Percentiles rank a stretch among this genome's conserved stretches.
phyloP scores from a whole-genome alignment of 83 land plant genomes.

The Isoetes engelmannii region DNA sequence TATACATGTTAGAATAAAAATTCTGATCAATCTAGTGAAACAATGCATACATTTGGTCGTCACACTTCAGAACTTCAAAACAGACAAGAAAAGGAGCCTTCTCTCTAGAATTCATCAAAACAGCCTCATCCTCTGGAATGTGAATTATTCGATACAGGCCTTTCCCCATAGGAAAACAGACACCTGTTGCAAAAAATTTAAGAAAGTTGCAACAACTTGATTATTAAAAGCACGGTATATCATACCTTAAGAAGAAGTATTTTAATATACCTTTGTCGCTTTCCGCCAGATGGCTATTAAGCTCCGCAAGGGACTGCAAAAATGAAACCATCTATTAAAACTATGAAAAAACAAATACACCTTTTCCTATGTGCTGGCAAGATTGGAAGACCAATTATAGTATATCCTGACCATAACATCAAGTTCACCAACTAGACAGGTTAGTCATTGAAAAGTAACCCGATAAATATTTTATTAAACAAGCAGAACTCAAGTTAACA shows the following conservation, averaged over 20 bases:
- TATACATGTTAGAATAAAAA: background rate
- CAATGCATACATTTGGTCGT: constrained; percentile 52
- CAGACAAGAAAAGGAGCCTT: constrained; percentile 98
- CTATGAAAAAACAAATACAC: too few relatives aligned
- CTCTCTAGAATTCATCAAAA: constrained; percentile 93
- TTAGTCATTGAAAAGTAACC: too few relatives aligned
- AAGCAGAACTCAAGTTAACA: too few relatives aligned
- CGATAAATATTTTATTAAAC: too few relatives aligned
- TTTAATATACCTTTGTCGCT: constrained; percentile 67
- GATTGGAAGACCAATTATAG: too few relatives aligned
- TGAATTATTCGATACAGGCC: constrained; percentile 91
- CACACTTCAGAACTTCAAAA: constrained; percentile 86
- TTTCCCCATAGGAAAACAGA: constrained; percentile 97
- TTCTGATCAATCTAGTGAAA: background rate
- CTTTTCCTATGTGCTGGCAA: too few relatives aligned
- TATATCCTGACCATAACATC: too few relatives aligned
- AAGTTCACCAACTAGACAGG: too few relatives aligned
- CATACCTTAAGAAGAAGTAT: constrained; percentile 3
- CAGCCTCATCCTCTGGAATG: constrained; percentile 94
- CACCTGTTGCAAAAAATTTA: constrained; percentile 41
- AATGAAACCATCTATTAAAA: background rate
- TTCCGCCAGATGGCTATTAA: constrained; percentile 70
- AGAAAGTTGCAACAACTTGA: background rate
- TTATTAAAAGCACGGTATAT: constrained; percentile 2
- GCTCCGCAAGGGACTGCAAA: constrained; percentile 81